A percentile compares a stretch with the other conserved stretches of the same genome.
Evolutionary conservation across 2,329 filamentous ascomycete species (phyloP).

Genomic region (Pseudogymnoascus sp.): DNA sequence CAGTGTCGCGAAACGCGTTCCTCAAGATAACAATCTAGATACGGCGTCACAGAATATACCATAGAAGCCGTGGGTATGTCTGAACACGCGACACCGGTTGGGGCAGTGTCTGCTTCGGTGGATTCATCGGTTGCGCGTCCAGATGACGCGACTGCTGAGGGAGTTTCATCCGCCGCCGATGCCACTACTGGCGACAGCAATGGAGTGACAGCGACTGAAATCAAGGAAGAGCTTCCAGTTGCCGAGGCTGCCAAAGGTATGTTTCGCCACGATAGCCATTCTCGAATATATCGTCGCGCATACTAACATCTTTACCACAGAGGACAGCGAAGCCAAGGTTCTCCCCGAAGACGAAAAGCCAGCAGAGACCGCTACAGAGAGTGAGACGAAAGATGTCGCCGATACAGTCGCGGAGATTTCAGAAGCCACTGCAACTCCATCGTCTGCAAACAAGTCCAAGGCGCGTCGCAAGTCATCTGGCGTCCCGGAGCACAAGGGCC

Average conservation of each 20-base stretch:
- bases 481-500: slow-evolving; percentile 61
- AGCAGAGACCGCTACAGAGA: slow-evolving; percentile 30
- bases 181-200: background rate
- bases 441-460: slow-evolving; percentile 42
- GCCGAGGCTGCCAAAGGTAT: slow-evolving; percentile 2
- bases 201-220: background rate
- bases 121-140: background rate
- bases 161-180: background rate
- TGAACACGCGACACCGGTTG: slow-evolving; percentile 6
- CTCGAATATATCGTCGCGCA: background rate
- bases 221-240: background rate
- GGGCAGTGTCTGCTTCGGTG: slow-evolving; percentile 1
- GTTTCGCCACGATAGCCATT: background rate
- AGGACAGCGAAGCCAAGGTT: slow-evolving; percentile 13
- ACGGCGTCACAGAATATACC: slow-evolving; percentile 6
- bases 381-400: slow-evolving; percentile 25
- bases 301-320: slow-evolving; percentile 8
- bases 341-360: slow-evolving; percentile 18
- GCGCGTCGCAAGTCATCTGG: slow-evolving; percentile 64
- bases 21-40: background rate
- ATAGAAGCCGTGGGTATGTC: slow-evolving; percentile 9
- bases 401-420: slow-evolving; percentile 28
- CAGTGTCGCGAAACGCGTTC: slow-evolving; percentile 8
- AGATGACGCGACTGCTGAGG: slow-evolving; percentile 6
- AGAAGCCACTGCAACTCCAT: slow-evolving; percentile 31